Conservation (phyloP, 768 basidiomycete species). For the Phlebiopsis gigantea region DNA sequence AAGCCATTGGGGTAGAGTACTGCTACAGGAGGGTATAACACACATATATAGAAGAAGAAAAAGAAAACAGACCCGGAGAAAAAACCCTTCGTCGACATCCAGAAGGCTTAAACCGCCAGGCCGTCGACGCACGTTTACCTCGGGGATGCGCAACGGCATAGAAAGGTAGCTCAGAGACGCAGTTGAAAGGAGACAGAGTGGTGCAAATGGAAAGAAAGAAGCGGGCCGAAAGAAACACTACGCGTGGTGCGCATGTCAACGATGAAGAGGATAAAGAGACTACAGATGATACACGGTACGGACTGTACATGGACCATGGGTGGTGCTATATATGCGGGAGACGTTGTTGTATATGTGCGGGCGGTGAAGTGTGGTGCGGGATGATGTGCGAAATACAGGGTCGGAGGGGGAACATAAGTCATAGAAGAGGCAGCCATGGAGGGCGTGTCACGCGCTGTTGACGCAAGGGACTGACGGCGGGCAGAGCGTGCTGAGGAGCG, state of each 20-base stretch:
- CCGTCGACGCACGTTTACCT: background rate
- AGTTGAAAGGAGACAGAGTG: background rate
- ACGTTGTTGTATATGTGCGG: background rate
- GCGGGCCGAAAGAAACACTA: background rate
- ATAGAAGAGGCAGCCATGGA: background rate
- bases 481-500: slow-evolving; percentile 1
- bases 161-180: no score
- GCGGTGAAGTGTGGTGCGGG: background rate
- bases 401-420: background rate
- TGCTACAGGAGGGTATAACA: slow-evolving; percentile 5
- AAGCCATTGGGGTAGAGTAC: background rate
- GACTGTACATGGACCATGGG: slow-evolving; percentile 1
- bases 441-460: background rate
- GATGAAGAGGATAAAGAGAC: background rate
- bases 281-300: slow-evolving; percentile 3
- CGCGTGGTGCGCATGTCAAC: background rate
- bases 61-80: background rate
- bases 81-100: no score
- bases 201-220: background rate
- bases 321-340: background rate
- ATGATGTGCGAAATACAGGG: background rate
- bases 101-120: background rate
- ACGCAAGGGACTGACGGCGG: background rate
- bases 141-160: background rate
- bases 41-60: background rate